Evolutionary conservation across 768 basidiomycete genomes (phyloP), one percentile per base, ranked within the genome.

Genomic region (Tylopilus balloui): DNA sequence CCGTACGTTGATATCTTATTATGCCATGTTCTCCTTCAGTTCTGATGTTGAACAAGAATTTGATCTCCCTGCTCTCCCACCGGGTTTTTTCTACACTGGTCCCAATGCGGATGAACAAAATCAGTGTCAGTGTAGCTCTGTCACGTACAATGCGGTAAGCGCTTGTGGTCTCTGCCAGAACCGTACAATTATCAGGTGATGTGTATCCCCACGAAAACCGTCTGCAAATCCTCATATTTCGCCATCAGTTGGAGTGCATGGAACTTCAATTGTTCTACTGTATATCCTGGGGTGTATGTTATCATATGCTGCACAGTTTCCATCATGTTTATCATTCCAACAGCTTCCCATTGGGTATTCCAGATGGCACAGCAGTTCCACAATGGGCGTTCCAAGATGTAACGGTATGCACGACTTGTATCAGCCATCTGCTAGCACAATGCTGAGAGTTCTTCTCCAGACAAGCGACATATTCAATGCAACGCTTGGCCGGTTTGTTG

Each of bases 131-230:
- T 83, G 82, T 56, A 83, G 70, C 57, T 73, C 79, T 9, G 75
- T 81, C 24, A 72, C 73, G 3, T 84, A 83, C 54, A 77, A 73
- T 10, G 51, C 78, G 23, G 68, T 82, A 54, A 77, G 74, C 49
- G 81, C 82, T 12, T 84, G 82, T 62, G 78, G 72, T 20, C 59
- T 71, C 34, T 84, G 82, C 58, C 82, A 84, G 58, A 72, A 71
- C 29, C 62, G 67, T 23, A 66, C 64, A 2, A 71, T 67, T 52
- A 52, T 74, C 23, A 56, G 50, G 76, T 74, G 54, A 46, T 65
- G 53, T 28, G 31, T 28, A 13, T 28, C 28, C 7, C 17, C 10
- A 4, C 25, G 6, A 39, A 46, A 19, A 2, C 15, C n/a, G 3
- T 23, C 47, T 11, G 3, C 37, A 27, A 21, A 9, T 43, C 36